Evolutionary conservation across 2,329 filamentous ascomycete species (phyloP), one percentile per base, ranked within the genome.

Genomic region (Fusarium falciforme): DNA sequence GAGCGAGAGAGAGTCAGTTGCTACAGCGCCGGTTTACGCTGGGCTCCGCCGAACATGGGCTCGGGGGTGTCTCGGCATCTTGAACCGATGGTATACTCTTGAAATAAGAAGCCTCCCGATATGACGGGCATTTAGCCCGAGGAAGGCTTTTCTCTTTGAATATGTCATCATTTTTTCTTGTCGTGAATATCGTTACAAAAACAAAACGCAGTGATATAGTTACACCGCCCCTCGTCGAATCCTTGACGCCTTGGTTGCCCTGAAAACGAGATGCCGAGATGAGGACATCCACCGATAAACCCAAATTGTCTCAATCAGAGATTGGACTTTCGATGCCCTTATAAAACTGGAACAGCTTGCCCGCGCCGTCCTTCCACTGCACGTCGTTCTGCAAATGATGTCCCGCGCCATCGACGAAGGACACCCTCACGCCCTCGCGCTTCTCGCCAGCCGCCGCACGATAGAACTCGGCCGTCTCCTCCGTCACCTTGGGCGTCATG

Each of bases 361-460:
- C 77, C 1, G 85, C 87, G 1, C 87, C 87, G 3, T 82, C 76
- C 63, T 87, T 79, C 85, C 86, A 88, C 42, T 82, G 81, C 12
- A 84, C 78, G 73, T 89, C 87, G 64, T 89, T 88, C 76, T 89
- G 87, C 52, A 89, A 69, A 78, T 90, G 87, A 76, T 90, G 87
- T 2, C 84, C 87, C 5, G 86, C 81, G 4, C 82, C 83, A 4
- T 82, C 79, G 1, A 89, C 84, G 54, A 85, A 78, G 17, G 74
- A 81, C 55, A 86, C 78, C 55, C 79, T 77, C 11, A 89, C 85
- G 1, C 84, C 85, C 12, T 80, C 64, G 6, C 62, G 64, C 63
- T 64, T 66, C 5, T 47, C 57, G 8, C 25, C 61, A 14, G 66
- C 70, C 12, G 61, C 74, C 22, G 65, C 63, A 11, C 75, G 67